Conservation (phyloP, 2,329 filamentous ascomycete genomes). For the Trichophyton rubrum region DNA sequence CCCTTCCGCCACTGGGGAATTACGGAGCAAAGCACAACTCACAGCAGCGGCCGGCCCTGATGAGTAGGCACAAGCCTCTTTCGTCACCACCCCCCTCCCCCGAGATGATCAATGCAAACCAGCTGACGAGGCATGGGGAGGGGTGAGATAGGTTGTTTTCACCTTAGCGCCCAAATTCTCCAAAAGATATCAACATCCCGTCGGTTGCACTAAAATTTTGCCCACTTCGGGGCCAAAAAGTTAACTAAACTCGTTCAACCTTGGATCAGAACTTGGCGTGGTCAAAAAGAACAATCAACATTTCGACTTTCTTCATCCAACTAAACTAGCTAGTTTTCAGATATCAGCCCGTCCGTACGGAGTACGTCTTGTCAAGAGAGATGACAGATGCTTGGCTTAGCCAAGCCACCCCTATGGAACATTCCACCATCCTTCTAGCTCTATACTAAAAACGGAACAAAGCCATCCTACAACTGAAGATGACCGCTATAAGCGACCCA, state of each 20-base stretch:
- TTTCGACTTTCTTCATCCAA: neutral
- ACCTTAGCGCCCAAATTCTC: neutral
- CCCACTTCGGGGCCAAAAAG: neutral
- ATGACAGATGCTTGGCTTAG: neutral
- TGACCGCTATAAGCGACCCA: neutral
- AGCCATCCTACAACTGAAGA: neutral
- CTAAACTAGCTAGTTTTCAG: too few species aligned
- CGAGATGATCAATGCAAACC: neutral
- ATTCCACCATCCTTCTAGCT: neutral
- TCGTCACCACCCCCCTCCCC: too few species aligned
- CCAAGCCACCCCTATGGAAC: neutral
- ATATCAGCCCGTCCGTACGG: neutral
- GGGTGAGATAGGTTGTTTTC: neutral
- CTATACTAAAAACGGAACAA: slow-evolving; percentile 3
- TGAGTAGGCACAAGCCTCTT: too few species aligned
- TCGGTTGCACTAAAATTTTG: neutral
- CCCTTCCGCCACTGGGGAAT: neutral
- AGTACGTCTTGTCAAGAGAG: neutral
- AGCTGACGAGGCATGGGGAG: neutral
- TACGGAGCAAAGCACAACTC: neutral
- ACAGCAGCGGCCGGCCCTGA: too few species aligned
- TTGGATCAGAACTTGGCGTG: neutral
- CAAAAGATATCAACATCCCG: neutral
- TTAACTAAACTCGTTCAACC: neutral
- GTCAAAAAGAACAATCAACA: neutral